Base-by-base conservation (phyloP, 1,284 basidiomycete species). In the Pseudozyma tsukubaensis region DNA sequence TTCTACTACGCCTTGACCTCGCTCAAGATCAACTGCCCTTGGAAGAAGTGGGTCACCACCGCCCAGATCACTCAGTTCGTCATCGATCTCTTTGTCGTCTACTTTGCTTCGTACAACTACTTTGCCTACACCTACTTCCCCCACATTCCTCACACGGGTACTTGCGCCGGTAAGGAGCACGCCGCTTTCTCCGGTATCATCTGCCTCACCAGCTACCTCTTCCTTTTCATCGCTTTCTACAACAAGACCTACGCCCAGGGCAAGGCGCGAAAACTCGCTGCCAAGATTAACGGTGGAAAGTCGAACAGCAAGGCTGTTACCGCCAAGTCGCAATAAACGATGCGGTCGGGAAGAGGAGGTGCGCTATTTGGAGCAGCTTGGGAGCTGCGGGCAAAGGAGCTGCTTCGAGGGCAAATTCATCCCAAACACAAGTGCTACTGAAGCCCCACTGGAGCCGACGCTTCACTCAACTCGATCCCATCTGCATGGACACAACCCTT, bases 1-100 rank as follows among this genome's bases (percentile, higher is more conserved):
- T 69, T 69, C 58, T 84, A 84, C 77, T 84, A 84, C 59, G 77
- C 78, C 11, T 65, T 80, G 40, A 79, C 80, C 34, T 68, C 69
- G 42, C 63, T 82, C 53, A 72, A 76, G 55, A 78, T 84, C 56
- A 75, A 50, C 8, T 78, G 73, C 66, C 80, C 80, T 1, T 97
- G 95, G 94, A 97, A 97, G 88, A 94, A 95, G 86, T 93, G 94
- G 86, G 87, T 98, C 75, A 98, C 96, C 50, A 90, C 89, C 40
- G 91, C 97, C 89, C 97, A 99, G 87, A 99, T 99, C 83, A 89
- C 73, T 6, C 81, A 82, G 43, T 79, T 79, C 21, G 59, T 77
- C 24, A 45, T 78, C 24, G 78, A 78, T 44, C 44, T 76, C 6
- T 24, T 48, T 18, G 59, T 79, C n/a, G 66, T 78, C 13, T 80